Percentiles rank a stretch among this genome's conserved stretches.
These are phyloP conservation scores for Cercophora scortea DNA, from an alignment of 495 filamentous ascomycete species.

Conservation along the genomic window DNA sequence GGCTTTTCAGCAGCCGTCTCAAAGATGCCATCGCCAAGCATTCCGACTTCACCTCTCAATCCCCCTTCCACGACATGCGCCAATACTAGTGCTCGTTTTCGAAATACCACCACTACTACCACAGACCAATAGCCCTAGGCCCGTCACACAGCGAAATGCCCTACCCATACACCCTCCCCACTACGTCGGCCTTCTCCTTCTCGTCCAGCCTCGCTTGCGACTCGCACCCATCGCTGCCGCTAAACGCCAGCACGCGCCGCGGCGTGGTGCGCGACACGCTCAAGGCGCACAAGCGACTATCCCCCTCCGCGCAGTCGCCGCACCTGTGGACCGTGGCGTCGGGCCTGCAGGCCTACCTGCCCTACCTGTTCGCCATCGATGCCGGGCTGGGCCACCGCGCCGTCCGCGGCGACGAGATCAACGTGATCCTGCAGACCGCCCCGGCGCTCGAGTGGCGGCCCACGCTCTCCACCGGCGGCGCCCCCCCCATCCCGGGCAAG, in stretches of 20 bases:
- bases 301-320: constrained; percentile 53
- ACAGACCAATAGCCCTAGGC: too few species aligned
- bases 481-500: constrained; percentile 35
- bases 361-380: constrained; percentile 70
- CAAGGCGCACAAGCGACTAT: constrained; percentile 74
- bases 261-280: constrained; percentile 68
- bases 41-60: neutral
- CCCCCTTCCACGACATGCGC: neutral
- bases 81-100: too few species aligned
- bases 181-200: constrained; percentile 76
- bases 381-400: constrained; percentile 50
- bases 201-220: constrained; percentile 58
- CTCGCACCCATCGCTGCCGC: constrained; percentile 76
- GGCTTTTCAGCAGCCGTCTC: too few species aligned
- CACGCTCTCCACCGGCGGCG: constrained; percentile 49
- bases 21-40: neutral
- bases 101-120: too few species aligned
- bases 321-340: constrained; percentile 61
- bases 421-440: constrained; percentile 44
- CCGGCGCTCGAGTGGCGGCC: constrained; percentile 74
- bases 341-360: constrained; percentile 64
- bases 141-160: constrained; percentile 54
- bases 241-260: constrained; percentile 67
- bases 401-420: constrained; percentile 51
- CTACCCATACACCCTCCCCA: constrained; percentile 74